Base-by-base conservation (phyloP, 2,329 filamentous ascomycete genomes). In the Botrytis squamosa region DNA sequence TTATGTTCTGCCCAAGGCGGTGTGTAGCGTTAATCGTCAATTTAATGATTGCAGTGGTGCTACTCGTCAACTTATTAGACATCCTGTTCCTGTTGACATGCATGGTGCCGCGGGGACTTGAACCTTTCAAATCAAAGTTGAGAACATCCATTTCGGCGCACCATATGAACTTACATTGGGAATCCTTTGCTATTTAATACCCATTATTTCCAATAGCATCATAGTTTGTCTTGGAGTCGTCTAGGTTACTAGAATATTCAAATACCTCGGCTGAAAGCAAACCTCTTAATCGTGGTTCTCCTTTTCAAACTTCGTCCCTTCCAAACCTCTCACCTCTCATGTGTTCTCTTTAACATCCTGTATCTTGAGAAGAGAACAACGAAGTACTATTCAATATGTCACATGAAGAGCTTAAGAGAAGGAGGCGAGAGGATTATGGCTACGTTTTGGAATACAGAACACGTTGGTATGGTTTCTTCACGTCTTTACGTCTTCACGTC, bases 391-490 rank as follows among this genome's bases (percentile, higher is more conserved):
- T 49, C 18, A 62, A 57, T 20, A 81, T 81, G 80, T 73, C 80
- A 73, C 80, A 83, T 42, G 78, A 78, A 67, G 76, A 82, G 49
- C 84, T 90, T 67, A 95, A 93, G 83, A 84, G 84, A 75, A 88
- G 92, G 66, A 87, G 84, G 65, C 88, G 93, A 75, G 84, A 84
- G 57, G 93, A 97, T 83, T 98, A 97, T 83, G 86, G 86, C 66
- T 97, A 91, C 81, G 85, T 90, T 60, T 87, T 95, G 42, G 92
- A 96, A 77, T 97, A 97, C 81, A 87, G 94, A 73, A 97, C 94
- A 75, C 85, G 95, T 89, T 97, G 95, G 94, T 94, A 79, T 59
- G 76, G 76, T 55, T 36, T 66, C 70, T 60, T 20, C 36, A 68
- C 22, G 40, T 25, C 5, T 29, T 38, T n/a, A 22, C 29, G 40